Evolutionary conservation across 768 basidiomycete species (phyloP), one percentile per base, ranked within the genome.

Genomic region (Nevesoporus exiguus): DNA sequence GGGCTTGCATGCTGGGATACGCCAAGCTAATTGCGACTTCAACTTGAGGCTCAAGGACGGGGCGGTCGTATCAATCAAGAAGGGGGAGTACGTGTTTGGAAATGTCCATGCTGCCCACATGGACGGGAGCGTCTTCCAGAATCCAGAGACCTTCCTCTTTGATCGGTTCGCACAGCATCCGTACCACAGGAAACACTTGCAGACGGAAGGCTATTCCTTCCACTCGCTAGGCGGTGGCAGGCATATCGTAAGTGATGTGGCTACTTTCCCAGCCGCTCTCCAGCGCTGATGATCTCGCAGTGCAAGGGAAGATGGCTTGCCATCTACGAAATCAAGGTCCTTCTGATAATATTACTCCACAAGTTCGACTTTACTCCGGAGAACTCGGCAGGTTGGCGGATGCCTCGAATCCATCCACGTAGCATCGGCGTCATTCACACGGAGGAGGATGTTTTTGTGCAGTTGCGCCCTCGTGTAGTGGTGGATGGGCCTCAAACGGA

Each of bases 291-390:
- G 21, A 29, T 31, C 1, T 17, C 0, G 1, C 9, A 66, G 64
- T 66, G 62, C 57, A 66, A 66, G 17, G 64, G 64, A 13, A 51
- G 65, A 37, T 65, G 62, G 65, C 29, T 67, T 7, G 57, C 64
- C 0, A 10, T 66, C 7, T 66, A 67, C 52, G 51, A 61, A 19
- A 65, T 67, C 0, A 65, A 67, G 43, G 43, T 51, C 9, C 34
- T 55, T 10, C 10, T 53, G 30, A 47, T 65, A 3, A 61, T 67
- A 31, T 42, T 67, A 22, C 40, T 65, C 4, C 37, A 39, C n/a
- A 34, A 2, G 29, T 65, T 65, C 10, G 48, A 66, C 22, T 44
- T 66, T 21, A 44, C n/a, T 30, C 60, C 55, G 7, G 49, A 53
- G 7, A 29, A 13, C 7, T 34, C 51, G 0, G n/a, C 30, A 1